Evolutionary conservation across 495 filamentous ascomycete species (phyloP), one percentile per base, ranked within the genome.

Genomic region (Penicillium coprophilum): DNA sequence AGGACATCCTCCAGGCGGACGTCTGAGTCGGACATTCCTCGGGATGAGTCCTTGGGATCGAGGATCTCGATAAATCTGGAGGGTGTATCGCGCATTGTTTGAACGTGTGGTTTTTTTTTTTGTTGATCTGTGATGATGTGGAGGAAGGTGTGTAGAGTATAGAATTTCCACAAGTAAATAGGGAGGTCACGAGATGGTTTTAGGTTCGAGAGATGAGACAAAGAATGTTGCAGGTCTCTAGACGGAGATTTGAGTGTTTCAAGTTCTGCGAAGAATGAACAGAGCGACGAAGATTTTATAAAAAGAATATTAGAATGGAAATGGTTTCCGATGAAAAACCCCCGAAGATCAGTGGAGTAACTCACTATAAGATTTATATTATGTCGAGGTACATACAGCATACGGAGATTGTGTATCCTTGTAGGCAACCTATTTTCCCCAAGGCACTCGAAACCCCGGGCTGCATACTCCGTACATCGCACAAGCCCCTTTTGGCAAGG

Each of bases 1-100:
- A 79, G 70, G 60, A 79, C 73, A 39, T 79, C 76, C 49, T 79
- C 76, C 10, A 79, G 73, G n/a, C 72, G 75, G 46, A 79, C 76
- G 48, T 79, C 76, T 10, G 69, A 72, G 50, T 71, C 70, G 53
- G 74, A 78, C 48, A 73, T 68, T 48, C 67, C 61, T 17, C 61
- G 57, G 23, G 62, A 64, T 15, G 64, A 48, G 55, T 73, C 66
- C 58, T 74, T 65, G 19, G 72, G 68, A 58, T 76, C 72, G 61
- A 79, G 72, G 50, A 77, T 74, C 66, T 77, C 76, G 62, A 79
- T 69, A 61, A 77, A 77, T 59, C 68, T 74, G 58, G 76, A 79
- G 2, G 74, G 67, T 53, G 71, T 75, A 57, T 73, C 72, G 51
- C 64, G 74, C 74, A 77, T 77, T 46, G 39, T 68, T 57, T 38